phyloP scores from a whole-genome alignment of 768 basidiomycete genomes.

The Boletus speciosus region DNA sequence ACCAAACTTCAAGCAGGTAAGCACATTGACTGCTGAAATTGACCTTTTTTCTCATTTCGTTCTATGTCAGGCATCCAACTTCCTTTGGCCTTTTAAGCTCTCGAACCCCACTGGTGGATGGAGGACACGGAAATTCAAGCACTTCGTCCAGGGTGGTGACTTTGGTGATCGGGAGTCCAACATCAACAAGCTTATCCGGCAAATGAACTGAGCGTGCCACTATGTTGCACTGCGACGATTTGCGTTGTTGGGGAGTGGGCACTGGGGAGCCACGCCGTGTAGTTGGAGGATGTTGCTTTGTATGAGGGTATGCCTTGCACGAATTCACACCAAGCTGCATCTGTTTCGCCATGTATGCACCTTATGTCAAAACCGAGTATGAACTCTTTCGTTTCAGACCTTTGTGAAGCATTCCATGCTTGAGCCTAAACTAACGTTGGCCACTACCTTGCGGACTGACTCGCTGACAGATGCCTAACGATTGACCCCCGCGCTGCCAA shows the following conservation, averaged over 20 bases:
- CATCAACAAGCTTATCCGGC: constrained; percentile 96
- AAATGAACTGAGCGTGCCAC: constrained; percentile 68
- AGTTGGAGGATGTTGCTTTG: constrained; percentile 12
- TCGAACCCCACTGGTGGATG: constrained; percentile 99
- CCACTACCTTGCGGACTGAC: background rate
- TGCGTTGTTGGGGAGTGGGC: constrained; percentile 4
- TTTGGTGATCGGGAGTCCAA: constrained; percentile 94
- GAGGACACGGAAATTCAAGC: constrained; percentile 97
- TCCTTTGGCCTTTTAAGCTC: constrained; percentile 99
- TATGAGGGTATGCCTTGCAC: constrained; percentile 33
- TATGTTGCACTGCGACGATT: background rate
- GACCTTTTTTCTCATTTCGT: background rate
- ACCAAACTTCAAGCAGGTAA: constrained; percentile 98
- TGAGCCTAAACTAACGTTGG: background rate
- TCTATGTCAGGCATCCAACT: constrained; percentile 69
- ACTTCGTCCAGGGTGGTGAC: constrained; percentile 94
- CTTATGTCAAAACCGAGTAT: constrained; percentile 27
- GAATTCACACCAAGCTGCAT: constrained; percentile 23
- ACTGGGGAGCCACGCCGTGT: constrained; percentile 1
- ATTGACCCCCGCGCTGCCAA: background rate
- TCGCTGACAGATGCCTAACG: constrained; percentile 1
- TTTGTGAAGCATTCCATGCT: background rate
- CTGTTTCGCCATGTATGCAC: constrained; percentile 26
- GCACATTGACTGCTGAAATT: constrained; percentile 21
- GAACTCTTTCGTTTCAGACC: constrained; percentile 9